phyloP scores from a whole-genome alignment of 192 early-diverging fungal genomes.

The Allomyces javanicus region DNA sequence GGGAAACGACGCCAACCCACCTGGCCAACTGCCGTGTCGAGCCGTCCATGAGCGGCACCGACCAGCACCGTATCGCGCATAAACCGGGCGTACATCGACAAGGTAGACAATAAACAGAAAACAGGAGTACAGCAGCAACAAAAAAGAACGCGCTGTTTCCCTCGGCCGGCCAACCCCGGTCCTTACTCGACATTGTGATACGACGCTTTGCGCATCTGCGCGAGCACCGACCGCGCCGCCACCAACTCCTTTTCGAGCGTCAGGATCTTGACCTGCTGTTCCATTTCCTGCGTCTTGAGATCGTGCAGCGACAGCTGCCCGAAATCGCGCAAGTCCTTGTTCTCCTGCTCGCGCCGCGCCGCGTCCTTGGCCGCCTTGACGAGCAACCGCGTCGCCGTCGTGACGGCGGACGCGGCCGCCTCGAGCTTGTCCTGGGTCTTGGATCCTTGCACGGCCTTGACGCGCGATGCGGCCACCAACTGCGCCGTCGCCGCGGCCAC shows the following conservation, averaged over 20 bases:
- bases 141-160: background rate
- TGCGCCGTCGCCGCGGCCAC: conserved; percentile 91
- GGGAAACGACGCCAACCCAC: too few species aligned
- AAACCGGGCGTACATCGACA: background rate
- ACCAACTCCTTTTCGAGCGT: conserved; percentile 84
- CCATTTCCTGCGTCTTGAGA: conserved; percentile 92
- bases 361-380: conserved; percentile 83
- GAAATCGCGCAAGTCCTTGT: conserved; percentile 31
- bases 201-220: conserved; percentile 74
- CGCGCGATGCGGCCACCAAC: conserved; percentile 84
- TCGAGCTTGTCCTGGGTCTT: conserved; percentile 88
- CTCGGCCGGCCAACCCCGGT: too few species aligned
- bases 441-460: conserved; percentile 80
- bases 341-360: conserved; percentile 45
- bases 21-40: too few species aligned
- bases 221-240: conserved; percentile 63
- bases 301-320: conserved; percentile 69
- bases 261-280: conserved; percentile 90
- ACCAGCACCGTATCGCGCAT: too few species aligned
- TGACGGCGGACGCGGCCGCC: conserved; percentile 77
- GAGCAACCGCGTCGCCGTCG: conserved; percentile 70
- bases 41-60: too few species aligned
- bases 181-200: conserved; percentile 37
- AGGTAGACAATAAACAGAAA: conserved; percentile 1
- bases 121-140: background rate